phyloP scores from a whole-genome alignment of 2,329 filamentous ascomycete genomes.

The Dryadomyces quercus-mongolicae region DNA sequence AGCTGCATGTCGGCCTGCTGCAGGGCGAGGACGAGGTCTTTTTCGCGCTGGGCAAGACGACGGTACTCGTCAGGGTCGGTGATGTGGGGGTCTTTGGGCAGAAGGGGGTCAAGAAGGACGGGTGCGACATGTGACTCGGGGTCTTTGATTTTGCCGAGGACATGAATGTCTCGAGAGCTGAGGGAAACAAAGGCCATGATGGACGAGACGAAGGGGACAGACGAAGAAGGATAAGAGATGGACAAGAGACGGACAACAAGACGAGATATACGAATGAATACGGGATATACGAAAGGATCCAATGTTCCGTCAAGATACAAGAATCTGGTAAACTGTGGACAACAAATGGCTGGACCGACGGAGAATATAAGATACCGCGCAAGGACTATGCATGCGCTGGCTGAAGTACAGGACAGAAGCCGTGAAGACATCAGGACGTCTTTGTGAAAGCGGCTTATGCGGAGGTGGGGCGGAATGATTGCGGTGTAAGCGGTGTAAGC shows the following conservation, averaged over 20 bases:
- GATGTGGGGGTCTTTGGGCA: conserved; percentile 46
- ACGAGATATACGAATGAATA: background rate
- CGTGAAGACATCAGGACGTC: too few species aligned
- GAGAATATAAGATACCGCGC: too few species aligned
- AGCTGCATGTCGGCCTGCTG: conserved; percentile 43
- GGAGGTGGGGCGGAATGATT: too few species aligned
- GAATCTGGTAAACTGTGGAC: too few species aligned
- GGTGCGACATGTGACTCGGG: conserved; percentile 47
- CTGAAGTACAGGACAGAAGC: too few species aligned
- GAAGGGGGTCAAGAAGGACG: conserved; percentile 39
- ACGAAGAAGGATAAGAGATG: too few species aligned
- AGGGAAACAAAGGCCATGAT: conserved; percentile 20
- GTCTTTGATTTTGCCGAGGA: conserved; percentile 56
- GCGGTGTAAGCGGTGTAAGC: too few species aligned
- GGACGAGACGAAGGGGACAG: background rate
- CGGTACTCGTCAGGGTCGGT: conserved; percentile 38
- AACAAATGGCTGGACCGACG: too few species aligned
- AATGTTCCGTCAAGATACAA: too few species aligned
- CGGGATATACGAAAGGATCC: too few species aligned
- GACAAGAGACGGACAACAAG: background rate
- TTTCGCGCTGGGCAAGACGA: conserved; percentile 35
- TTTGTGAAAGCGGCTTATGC: too few species aligned
- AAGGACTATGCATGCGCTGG: too few species aligned
- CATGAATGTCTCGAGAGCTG: conserved; percentile 45
- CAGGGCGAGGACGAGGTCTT: conserved; percentile 39